phyloP scores from a whole-genome alignment of 2,329 filamentous ascomycete genomes.

The Myriosclerotinia curreyana region DNA sequence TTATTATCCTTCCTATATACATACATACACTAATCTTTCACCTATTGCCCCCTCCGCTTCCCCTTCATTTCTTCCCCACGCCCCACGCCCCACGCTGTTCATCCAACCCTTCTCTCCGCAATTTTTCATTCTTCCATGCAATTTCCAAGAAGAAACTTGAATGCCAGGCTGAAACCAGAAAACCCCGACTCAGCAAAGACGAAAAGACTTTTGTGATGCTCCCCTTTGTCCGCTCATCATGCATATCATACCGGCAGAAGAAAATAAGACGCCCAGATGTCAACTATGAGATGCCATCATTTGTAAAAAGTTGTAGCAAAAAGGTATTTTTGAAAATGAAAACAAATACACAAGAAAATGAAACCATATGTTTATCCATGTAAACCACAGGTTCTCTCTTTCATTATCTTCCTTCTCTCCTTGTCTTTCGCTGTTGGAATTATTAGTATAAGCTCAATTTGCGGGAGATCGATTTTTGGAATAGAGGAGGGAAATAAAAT shows the following conservation, averaged over 20 bases:
- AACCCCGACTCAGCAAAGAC: not conserved
- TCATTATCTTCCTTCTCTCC: constrained; percentile 63
- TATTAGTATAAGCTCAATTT: constrained; percentile 40
- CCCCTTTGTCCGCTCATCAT: constrained; percentile 11
- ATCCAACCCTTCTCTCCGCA: not conserved
- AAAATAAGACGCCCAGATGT: constrained; percentile 13
- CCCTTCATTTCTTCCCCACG: not conserved
- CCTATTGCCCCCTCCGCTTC: not conserved
- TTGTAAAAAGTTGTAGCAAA: constrained; percentile 7
- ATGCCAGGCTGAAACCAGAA: constrained; percentile 15
- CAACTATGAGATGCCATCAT: constrained; percentile 13
- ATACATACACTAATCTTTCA: constrained; percentile 1
- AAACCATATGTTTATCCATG: constrained; percentile 15
- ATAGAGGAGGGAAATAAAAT: constrained; percentile 20
- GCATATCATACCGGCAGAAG: constrained; percentile 12
- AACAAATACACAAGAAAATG: not conserved
- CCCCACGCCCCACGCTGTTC: not conserved
- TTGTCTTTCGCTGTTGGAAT: constrained; percentile 59
- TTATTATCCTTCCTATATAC: constrained; percentile 15
- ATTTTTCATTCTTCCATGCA: not conserved
- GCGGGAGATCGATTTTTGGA: not conserved
- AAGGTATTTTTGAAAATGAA: constrained; percentile 1
- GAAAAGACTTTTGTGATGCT: constrained; percentile 8
- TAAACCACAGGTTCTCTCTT: constrained; percentile 49
- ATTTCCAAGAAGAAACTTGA: constrained; percentile 10